Evolutionary conservation across 179 eudicot genomes (phyloP).

Genomic region (Silene vulgaris): DNA sequence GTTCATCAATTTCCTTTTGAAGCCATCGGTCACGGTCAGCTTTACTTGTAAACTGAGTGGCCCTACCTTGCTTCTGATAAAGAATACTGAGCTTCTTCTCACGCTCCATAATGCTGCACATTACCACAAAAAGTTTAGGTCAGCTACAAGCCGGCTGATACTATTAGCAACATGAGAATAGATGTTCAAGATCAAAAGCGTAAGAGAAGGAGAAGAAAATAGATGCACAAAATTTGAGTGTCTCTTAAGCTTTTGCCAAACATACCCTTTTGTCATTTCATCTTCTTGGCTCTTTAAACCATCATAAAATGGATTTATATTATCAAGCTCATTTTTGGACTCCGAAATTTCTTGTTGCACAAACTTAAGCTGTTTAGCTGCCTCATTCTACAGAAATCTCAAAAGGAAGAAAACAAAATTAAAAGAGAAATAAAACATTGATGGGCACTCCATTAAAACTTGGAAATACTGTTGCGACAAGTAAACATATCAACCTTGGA

Average conservation of each 20-base stretch:
- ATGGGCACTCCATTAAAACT: neutral
- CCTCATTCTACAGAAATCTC: slow-evolving; percentile 57
- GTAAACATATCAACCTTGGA: slow-evolving; percentile 49
- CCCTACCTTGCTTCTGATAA: slow-evolving; percentile 96
- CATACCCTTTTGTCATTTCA: slow-evolving; percentile 71
- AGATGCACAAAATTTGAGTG: slow-evolving; percentile 11
- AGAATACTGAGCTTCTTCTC: slow-evolving; percentile 94
- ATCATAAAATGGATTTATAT: slow-evolving; percentile 54
- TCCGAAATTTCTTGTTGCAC: slow-evolving; percentile 66
- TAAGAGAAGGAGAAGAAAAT: slow-evolving; percentile 1
- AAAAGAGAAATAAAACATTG: neutral
- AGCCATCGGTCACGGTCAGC: slow-evolving; percentile 97
- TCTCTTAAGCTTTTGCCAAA: neutral
- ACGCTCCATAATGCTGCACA: slow-evolving; percentile 74
- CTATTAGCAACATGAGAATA: neutral
- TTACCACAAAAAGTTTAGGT: slow-evolving; percentile 3
- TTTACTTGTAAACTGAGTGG: slow-evolving; percentile 84
- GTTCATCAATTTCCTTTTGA: slow-evolving; percentile 75
- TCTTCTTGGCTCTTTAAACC: slow-evolving; percentile 69
- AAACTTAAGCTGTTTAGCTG: slow-evolving; percentile 59
- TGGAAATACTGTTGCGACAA: neutral
- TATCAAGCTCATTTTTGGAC: slow-evolving; percentile 56
- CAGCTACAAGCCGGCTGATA: neutral
- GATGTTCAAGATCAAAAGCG: neutral
- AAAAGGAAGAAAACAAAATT: neutral